Base-by-base conservation (phyloP, 805 yeast genomes). In the Wickerhamomyces xylosicus region DNA sequence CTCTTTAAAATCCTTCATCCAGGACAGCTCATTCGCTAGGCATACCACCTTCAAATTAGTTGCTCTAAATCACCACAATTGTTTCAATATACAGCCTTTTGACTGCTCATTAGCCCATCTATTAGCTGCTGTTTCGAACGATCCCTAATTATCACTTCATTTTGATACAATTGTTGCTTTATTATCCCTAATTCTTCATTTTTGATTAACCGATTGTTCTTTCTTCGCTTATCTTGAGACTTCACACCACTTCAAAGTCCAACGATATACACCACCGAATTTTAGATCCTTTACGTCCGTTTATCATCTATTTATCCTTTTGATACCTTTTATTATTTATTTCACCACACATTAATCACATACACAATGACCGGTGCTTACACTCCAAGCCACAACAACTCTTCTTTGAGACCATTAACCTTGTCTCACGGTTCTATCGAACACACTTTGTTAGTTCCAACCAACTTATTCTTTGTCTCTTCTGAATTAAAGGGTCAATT, bases 401-500 rank as follows among this genome's bases (percentile, higher is more conserved):
- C 56, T 16, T 66, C 83, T 14, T 59, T 74, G 51, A 77, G 97
- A 66, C 95, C 97, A 28, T 71, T 92, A 57, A 79, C 79, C 39
- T 71, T 92, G 52, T 64, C 79, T 42, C 95, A 86, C 56, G 97
- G 96, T 42, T 66, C 84, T 16, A 75, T 90, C 41, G 97, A 90
- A 67, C 86, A 87, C 60, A 81, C 90, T 17, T 67, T 90, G 39
- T 71, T 89, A 53, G 87, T 92, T 40, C 95, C 97, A 37, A 78
- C 92, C 31, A 74, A 77, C 41, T 70, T 79, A 39, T 82, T 84
- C 56, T 75, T 86, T 53, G 74, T 79, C 53, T 85, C 85, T 57
- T 80, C 90, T 43, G 95, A 89, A 63, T 72, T 92, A 51, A 83
- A 85, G 53, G 89, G 86, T 48, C 94, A 81, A 62, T 92, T 90